Evolutionary conservation across 176 grass and related monocot species (phyloP), one percentile per base, ranked within the genome.

Genomic region (Juncus effusus): DNA sequence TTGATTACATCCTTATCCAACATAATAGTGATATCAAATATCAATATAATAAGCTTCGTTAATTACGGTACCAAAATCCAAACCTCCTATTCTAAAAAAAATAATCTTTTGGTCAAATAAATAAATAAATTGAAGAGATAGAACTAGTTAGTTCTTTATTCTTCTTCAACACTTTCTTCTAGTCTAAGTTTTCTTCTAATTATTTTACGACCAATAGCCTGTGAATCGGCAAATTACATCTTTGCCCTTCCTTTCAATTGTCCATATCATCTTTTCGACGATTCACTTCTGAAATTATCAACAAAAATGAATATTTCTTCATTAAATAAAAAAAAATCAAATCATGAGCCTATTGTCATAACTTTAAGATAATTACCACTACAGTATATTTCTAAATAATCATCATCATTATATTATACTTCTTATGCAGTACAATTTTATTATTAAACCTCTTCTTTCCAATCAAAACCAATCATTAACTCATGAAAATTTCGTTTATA

Each of bases 1-100:
- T 72, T 60, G 15, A 16, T 72, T 72, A 72, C 54, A 72, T 72
- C 69, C 68, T 58, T 59, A 72, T 72, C 54, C 14, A 72, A 40
- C 38, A 72, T 36, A 70, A 57, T 38, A 70, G 52, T 70, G 51
- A 56, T 10, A 38, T 56, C 14, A 59, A 2, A 42, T 72, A 42
- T 59, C 4, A 12, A 19, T 41, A 13, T 37, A 47, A 5, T 47
- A 47, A 47, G 44, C 44, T 47, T 47, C 0, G 9, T 47, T 47
- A 47, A 47, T 47, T 47, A 47, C 9, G 44, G 44, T 47, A 47
- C 44, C 44, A 47, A 47, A 47, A 47, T 47, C 2, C 44, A 47
- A 47, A 5, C 44, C 44, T 47, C 9, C 44, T 47, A 6, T 47
- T 47, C 44, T 47, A 47, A 47, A 59, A 60, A 59, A 72, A 44